Evolutionary conservation across 2,329 filamentous ascomycete genomes (phyloP).

Genomic region (Hymenoscyphus linearis): DNA sequence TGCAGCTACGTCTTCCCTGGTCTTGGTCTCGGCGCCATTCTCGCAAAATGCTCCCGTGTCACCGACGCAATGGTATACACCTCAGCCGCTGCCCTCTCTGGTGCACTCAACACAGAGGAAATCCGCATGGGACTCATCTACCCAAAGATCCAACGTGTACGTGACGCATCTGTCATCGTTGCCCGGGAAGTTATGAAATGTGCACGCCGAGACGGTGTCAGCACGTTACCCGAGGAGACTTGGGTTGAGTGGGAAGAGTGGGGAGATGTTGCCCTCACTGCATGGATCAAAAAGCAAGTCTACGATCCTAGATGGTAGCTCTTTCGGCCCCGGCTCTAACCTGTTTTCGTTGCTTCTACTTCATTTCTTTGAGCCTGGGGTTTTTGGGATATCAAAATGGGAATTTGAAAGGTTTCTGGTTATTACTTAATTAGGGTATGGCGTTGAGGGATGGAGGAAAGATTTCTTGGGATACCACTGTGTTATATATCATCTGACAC

Average conservation of each 20-base stretch:
- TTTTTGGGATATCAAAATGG: not conserved
- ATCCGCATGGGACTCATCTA: constrained; percentile 81
- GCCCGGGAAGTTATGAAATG: constrained; percentile 91
- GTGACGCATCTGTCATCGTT: constrained; percentile 81
- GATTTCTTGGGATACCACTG: not conserved
- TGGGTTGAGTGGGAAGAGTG: constrained; percentile 70
- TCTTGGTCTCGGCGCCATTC: constrained; percentile 86
- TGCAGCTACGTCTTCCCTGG: constrained; percentile 95
- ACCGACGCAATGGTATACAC: constrained; percentile 98
- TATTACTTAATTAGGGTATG: not conserved
- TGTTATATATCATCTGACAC: not conserved
- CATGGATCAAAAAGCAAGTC: constrained; percentile 54
- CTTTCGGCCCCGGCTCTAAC: constrained; percentile 2
- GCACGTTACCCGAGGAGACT: constrained; percentile 59
- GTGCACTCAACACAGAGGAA: constrained; percentile 75
- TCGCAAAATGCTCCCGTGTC: constrained; percentile 78
- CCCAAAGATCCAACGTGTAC: constrained; percentile 83
- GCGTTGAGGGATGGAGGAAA: not conserved
- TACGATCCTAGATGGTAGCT: constrained; percentile 47
- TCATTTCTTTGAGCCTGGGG: not conserved
- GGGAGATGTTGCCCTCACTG: constrained; percentile 57
- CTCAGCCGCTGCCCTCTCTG: constrained; percentile 75
- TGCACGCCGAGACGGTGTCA: constrained; percentile 76
- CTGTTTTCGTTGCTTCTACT: not conserved
- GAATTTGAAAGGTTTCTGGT: not conserved